Conservation (phyloP, 2,329 filamentous ascomycete genomes). For the Colletotrichum melonis region DNA sequence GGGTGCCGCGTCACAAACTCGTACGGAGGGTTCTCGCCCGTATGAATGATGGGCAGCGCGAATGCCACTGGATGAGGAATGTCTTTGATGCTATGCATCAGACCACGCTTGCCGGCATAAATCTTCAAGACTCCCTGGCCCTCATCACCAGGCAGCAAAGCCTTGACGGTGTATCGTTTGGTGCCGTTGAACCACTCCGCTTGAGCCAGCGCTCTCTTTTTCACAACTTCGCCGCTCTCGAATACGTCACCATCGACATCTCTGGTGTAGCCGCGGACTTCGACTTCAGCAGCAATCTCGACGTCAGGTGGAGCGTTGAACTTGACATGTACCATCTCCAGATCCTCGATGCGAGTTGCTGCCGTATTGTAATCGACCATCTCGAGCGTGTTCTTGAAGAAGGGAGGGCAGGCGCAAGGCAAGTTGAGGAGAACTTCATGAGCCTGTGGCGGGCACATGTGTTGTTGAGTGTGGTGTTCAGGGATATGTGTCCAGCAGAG, state of each 20-base stretch:
- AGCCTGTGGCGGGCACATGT: conserved; percentile 88
- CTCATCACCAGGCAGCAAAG: conserved; percentile 89
- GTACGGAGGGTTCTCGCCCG: conserved; percentile 92
- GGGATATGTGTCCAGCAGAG: conserved; percentile 97
- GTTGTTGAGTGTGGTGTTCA: conserved; percentile 87
- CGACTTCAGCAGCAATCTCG: conserved; percentile 92
- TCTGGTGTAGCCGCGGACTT: conserved; percentile 81
- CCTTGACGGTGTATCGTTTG: conserved; percentile 95
- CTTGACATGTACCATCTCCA: conserved; percentile 93
- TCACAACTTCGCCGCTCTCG: conserved; percentile 88
- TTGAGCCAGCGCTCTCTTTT: conserved; percentile 89
- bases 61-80: conserved; percentile 94
- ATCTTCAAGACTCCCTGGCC: conserved; percentile 88
- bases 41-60: conserved; percentile 89
- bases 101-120: conserved; percentile 91
- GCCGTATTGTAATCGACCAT: conserved; percentile 94
- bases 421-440: conserved; percentile 88
- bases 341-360: conserved; percentile 83
- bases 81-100: conserved; percentile 98
- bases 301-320: conserved; percentile 90
- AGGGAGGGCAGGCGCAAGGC: conserved; percentile 86
- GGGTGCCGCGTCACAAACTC: conserved; percentile 94
- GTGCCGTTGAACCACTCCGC: conserved; percentile 89
- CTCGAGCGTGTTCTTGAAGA: conserved; percentile 84
- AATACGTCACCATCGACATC: conserved; percentile 93